phyloP scores from a whole-genome alignment of 805 yeast genomes.

The Kuraishia hungarica region DNA sequence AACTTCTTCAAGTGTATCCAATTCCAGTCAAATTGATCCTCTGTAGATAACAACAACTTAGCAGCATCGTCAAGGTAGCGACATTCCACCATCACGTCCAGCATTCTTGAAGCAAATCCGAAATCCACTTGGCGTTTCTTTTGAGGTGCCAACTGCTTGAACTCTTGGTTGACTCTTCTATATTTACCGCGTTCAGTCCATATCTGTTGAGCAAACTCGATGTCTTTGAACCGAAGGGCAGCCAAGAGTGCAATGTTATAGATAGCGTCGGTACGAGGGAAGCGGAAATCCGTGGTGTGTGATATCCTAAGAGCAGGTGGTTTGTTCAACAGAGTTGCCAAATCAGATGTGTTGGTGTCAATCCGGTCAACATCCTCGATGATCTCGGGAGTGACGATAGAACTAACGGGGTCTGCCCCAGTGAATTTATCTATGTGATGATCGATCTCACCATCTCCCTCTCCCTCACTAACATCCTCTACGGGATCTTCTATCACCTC shows the following conservation, averaged over 20 bases:
- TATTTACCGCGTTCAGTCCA: conserved; percentile 79
- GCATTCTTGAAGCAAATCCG: conserved; percentile 67
- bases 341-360: neutral
- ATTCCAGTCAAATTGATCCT: conserved; percentile 64
- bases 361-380: neutral
- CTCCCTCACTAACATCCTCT: conserved; percentile 5
- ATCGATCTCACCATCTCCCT: conserved; percentile 8
- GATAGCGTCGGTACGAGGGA: conserved; percentile 35
- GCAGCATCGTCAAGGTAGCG: conserved; percentile 61
- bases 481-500: conserved; percentile 6
- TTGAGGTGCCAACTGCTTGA: conserved; percentile 28
- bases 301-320: conserved; percentile 7
- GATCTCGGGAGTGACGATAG: neutral
- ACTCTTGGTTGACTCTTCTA: conserved; percentile 40
- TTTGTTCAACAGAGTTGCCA: neutral
- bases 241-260: conserved; percentile 62
- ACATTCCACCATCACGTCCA: conserved; percentile 45
- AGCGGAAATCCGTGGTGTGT: conserved; percentile 12
- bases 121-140: conserved; percentile 44
- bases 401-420: too few species aligned
- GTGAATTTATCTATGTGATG: neutral
- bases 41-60: conserved; percentile 57
- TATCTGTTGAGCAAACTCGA: conserved; percentile 50
- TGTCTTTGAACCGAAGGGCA: conserved; percentile 46
- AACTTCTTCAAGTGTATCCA: conserved; percentile 35